Evolutionary conservation across 2,329 filamentous ascomycete genomes (phyloP).

Genomic region (Fusarium gaditjirri): DNA sequence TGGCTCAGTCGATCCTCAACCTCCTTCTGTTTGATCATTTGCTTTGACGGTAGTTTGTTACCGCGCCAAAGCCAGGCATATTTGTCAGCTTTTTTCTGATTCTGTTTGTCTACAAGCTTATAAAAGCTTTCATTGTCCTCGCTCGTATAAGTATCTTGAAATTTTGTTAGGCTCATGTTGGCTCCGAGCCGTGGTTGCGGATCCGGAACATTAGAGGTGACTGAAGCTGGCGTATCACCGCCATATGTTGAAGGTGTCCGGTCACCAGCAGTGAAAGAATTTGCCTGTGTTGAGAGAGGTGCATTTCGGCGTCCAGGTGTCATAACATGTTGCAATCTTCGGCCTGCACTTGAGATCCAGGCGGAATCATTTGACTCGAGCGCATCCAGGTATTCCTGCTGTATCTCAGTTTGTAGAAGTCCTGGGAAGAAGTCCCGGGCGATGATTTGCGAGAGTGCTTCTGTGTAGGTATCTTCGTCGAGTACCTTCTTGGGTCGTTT

Average conservation of each 20-base stretch:
- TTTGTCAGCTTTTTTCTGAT: slow-evolving; percentile 83
- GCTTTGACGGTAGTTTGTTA: slow-evolving; percentile 87
- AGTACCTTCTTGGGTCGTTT: slow-evolving; percentile 89
- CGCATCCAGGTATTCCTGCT: slow-evolving; percentile 92
- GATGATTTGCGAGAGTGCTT: slow-evolving; percentile 92
- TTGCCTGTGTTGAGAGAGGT: slow-evolving; percentile 33
- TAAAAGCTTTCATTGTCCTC: slow-evolving; percentile 99
- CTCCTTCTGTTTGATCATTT: slow-evolving; percentile 75
- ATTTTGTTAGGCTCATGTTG: slow-evolving; percentile 83
- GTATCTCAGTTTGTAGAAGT: slow-evolving; percentile 83
- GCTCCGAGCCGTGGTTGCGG: slow-evolving; percentile 70
- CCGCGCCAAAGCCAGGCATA: slow-evolving; percentile 89
- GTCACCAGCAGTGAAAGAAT: slow-evolving; percentile 47
- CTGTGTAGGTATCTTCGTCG: slow-evolving; percentile 93
- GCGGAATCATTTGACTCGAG: slow-evolving; percentile 83
- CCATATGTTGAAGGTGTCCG: slow-evolving; percentile 73
- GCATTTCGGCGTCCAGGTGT: slow-evolving; percentile 70
- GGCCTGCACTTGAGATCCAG: slow-evolving; percentile 87
- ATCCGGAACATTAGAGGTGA: slow-evolving; percentile 53
- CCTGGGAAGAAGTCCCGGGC: slow-evolving; percentile 97
- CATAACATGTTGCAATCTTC: slow-evolving; percentile 80
- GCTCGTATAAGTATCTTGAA: slow-evolving; percentile 93
- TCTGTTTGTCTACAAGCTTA: slow-evolving; percentile 89
- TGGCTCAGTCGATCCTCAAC: slow-evolving; percentile 64
- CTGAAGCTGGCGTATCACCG: slow-evolving; percentile 78